These are phyloP conservation scores for Aspergillus fumigatiaffinis DNA, from an alignment of 2,329 filamentous ascomycete genomes.

Conservation along the genomic window DNA sequence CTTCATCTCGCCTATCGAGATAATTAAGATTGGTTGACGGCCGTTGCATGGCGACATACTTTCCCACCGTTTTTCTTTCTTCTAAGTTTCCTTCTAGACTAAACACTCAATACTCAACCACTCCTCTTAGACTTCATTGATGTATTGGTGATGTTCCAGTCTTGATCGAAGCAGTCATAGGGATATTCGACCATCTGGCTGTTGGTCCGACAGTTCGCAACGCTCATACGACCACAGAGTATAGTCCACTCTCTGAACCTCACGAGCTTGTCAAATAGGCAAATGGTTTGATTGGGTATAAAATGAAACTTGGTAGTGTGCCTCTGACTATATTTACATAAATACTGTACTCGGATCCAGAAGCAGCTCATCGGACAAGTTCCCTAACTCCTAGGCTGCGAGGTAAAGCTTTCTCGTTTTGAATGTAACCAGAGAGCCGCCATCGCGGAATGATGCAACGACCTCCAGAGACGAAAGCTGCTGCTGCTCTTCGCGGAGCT, in stretches of 20 bases:
- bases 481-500: background rate
- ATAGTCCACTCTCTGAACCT: no score
- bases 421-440: background rate
- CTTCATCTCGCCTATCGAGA: background rate
- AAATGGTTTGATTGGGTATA: constrained; percentile 15
- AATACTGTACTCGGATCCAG: background rate
- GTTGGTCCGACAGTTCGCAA: no score
- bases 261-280: background rate
- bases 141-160: no score
- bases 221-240: no score
- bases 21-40: background rate
- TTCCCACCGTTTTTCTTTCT: background rate
- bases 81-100: background rate
- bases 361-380: background rate
- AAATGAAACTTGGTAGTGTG: background rate
- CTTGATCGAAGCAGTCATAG: no score
- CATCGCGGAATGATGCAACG: background rate
- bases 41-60: background rate
- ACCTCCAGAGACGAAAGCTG: background rate
- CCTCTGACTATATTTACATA: background rate
- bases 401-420: background rate
- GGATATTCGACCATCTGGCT: no score
- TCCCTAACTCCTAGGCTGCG: background rate
- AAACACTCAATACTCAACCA: background rate
- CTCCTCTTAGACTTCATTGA: no score